These are phyloP conservation scores for Solanum paucissectum DNA, from an alignment of 257 asterid species.

Conservation along the genomic window DNA sequence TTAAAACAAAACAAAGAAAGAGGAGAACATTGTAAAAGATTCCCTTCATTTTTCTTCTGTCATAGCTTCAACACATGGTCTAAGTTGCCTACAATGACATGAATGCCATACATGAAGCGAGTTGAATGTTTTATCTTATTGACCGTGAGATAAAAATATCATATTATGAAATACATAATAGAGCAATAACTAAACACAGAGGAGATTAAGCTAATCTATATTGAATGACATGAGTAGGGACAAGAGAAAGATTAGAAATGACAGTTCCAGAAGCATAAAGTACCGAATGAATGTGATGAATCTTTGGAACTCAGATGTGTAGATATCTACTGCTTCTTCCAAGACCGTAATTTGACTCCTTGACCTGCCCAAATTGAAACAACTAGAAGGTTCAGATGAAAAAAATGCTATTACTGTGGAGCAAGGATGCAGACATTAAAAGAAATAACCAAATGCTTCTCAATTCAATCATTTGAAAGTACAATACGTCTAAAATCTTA, in stretches of 20 bases:
- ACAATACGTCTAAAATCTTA: slow-evolving; percentile 30
- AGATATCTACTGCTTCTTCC: slow-evolving; percentile 63
- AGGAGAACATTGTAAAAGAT: neutral
- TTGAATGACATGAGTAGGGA: neutral
- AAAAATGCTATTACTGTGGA: neutral
- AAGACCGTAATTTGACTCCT: slow-evolving; percentile 44
- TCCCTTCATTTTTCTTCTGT: neutral
- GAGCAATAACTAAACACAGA: neutral
- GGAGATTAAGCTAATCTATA: neutral
- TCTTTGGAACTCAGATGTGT: slow-evolving; percentile 76
- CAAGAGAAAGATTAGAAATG: neutral
- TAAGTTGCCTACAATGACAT: neutral
- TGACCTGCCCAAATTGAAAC: slow-evolving; percentile 39
- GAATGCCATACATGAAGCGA: neutral
- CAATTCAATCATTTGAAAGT: neutral
- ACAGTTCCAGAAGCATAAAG: neutral
- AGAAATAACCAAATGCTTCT: neutral
- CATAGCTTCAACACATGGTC: neutral
- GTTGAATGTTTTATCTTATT: neutral
- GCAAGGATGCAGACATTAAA: neutral
- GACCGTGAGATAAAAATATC: neutral
- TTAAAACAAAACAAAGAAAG: neutral
- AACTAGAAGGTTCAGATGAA: neutral
- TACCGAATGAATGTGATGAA: slow-evolving; percentile 79
- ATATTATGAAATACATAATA: neutral